Evolutionary conservation across 805 yeast genomes (phyloP).

Genomic region (Teunomyces gatunensis): DNA sequence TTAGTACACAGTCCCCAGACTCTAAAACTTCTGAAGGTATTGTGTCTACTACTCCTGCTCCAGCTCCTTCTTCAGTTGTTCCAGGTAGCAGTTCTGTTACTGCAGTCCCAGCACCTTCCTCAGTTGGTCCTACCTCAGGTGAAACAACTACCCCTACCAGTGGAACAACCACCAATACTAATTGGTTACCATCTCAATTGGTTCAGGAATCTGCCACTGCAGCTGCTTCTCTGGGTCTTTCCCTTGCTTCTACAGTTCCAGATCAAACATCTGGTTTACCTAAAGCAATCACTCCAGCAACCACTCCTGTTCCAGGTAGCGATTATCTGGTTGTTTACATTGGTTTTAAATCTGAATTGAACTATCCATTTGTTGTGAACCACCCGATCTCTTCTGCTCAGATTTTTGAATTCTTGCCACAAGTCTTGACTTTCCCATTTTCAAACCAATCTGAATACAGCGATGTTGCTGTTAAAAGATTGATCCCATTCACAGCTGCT

Average conservation of each 20-base stretch:
- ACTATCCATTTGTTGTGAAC: conserved; percentile 78
- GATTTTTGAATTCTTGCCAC: conserved; percentile 82
- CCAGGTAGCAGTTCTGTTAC: neutral
- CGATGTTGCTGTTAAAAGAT: conserved; percentile 57
- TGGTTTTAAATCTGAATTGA: conserved; percentile 76
- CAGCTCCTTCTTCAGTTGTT: neutral
- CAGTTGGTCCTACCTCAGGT: neutral
- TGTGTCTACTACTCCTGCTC: neutral
- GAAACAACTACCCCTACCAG: neutral
- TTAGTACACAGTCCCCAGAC: neutral
- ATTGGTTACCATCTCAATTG: conserved; percentile 39
- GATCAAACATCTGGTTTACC: conserved; percentile 58
- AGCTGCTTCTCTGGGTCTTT: conserved; percentile 12
- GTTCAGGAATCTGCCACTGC: conserved; percentile 21
- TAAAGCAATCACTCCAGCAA: conserved; percentile 71
- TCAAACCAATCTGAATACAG: conserved; percentile 24
- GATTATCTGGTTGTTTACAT: conserved; percentile 58
- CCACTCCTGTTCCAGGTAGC: conserved; percentile 44
- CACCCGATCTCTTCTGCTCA: conserved; percentile 78
- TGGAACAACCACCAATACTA: conserved; percentile 9
- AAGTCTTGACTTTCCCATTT: conserved; percentile 64
- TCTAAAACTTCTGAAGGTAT: neutral
- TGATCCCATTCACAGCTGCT: conserved; percentile 69
- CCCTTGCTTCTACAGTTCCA: conserved; percentile 26
- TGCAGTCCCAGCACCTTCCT: conserved; percentile 6